phyloP scores from a whole-genome alignment of 345 rosid species.

The Citrus sp. region DNA sequence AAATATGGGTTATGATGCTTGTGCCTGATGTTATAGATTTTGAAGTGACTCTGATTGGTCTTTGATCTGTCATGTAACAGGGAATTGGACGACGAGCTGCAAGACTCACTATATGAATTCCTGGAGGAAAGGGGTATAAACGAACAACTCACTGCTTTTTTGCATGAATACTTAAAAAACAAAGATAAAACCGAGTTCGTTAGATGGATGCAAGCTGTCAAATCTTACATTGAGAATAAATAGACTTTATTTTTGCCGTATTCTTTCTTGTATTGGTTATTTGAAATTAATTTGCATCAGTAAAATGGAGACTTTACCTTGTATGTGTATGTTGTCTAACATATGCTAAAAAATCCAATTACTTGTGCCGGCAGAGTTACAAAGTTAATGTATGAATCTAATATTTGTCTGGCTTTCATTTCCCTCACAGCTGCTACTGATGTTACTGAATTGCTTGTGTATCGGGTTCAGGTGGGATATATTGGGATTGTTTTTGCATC shows the following conservation, averaged over 20 bases:
- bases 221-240: conserved; percentile 58
- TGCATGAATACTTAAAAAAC: conserved; percentile 73
- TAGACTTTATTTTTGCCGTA: conserved; percentile 14
- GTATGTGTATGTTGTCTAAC: conserved; percentile 10
- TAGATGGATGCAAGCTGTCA: conserved; percentile 71
- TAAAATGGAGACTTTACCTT: not conserved
- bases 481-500: not conserved
- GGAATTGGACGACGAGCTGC: conserved; percentile 80
- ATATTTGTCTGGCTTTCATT: not conserved
- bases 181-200: conserved; percentile 64
- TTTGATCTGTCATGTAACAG: conserved; percentile 38
- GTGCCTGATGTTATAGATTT: not conserved
- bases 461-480: not conserved
- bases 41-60: conserved; percentile 4
- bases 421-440: not conserved
- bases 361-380: not conserved
- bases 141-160: conserved; percentile 66
- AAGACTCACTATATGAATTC: conserved; percentile 58
- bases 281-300: not conserved
- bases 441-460: not conserved
- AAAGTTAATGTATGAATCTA: not conserved
- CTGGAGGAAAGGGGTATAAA: conserved; percentile 67
- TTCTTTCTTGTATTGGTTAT: not conserved
- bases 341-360: not conserved
- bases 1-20: not conserved